Base-by-base conservation (phyloP, 2,329 filamentous ascomycete species). In the Gyromitra esculenta region DNA sequence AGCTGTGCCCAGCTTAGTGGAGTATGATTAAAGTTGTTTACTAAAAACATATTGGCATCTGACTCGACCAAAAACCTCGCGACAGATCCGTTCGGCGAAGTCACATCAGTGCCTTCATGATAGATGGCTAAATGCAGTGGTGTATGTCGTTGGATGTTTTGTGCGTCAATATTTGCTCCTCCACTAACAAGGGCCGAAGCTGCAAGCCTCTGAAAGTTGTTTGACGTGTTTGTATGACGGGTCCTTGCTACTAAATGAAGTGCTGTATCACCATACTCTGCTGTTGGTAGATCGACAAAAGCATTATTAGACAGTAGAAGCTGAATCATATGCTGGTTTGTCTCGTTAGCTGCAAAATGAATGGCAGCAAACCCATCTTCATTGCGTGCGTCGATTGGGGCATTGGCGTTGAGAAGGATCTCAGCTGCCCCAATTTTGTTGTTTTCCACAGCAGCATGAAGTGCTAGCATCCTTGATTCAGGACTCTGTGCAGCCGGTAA, bases 361-460 rank as follows among this genome's bases (percentile, higher is more conserved):
- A 69, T 7, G 15, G 66, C 54, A 3, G 41, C 18, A 13, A 60
- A 50, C 1, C 66, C 54, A n/a, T n/a, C 1, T 0, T 25, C 9
- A 8, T 21, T 60, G 6, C 50, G 21, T n/a, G 41, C 43, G 1
- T 60, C 21, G 0, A 60, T 31, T 0, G 54, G 54, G 5, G 54
- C 56, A 21, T 31, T 31, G 1, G 66, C 9, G 7, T 37, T n/a
- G 5, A 60, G 25, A 0, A 60, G n/a, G 3, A 60, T 31, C 5
- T 18, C n/a, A 1, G 21, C 52, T 9, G 50, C 25, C 1, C 21
- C 13, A 5, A 39, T 39, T 1, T n/a, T 8, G 15, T 60, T 60
- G 31, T 41, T n/a, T 35, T 68, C 52, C 1, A 68, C 52, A 37
- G 66, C 66, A 0, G 57, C 6, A 1, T 59, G 66, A 37, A 69